A percentile compares a stretch with the other conserved stretches of the same genome.
Evolutionary conservation across 2,329 filamentous ascomycete genomes (phyloP).

Genomic region (Onygenales sp.): DNA sequence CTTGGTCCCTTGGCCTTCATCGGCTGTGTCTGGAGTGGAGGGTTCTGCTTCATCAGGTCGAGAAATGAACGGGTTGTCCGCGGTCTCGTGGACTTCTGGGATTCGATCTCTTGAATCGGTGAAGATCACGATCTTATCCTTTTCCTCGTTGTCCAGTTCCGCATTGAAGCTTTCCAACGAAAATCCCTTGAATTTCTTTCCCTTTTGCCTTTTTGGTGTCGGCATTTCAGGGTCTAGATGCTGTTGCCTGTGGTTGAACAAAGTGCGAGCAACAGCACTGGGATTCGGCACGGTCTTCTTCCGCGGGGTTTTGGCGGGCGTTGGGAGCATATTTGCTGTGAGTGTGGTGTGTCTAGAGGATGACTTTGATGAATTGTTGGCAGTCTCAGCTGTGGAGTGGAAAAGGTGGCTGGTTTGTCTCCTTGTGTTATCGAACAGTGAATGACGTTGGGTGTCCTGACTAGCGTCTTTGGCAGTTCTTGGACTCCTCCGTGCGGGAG

Average conservation of each 20-base stretch:
- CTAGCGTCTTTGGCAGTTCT: conserved; percentile 2
- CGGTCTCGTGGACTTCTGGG: conserved; percentile 41
- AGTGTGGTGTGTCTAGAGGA: conserved; percentile 14
- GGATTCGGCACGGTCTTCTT: conserved; percentile 41
- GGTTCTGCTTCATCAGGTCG: conserved; percentile 23
- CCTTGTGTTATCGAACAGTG: conserved; percentile 5
- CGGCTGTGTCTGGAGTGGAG: conserved; percentile 1
- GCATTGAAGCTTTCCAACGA: conserved; percentile 36
- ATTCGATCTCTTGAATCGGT: conserved; percentile 55
- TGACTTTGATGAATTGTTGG: conserved; percentile 8
- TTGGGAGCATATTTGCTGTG: conserved; percentile 43
- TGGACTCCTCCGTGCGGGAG: conserved; percentile 19
- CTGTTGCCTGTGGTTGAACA: conserved; percentile 42
- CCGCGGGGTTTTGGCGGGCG: conserved; percentile 52
- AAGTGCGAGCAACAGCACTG: conserved; percentile 41
- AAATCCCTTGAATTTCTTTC: conserved; percentile 35
- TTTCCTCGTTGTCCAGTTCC: conserved; percentile 18
- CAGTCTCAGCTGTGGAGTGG: conserved; percentile 5
- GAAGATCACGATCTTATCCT: conserved; percentile 46
- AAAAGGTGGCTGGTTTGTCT: not conserved
- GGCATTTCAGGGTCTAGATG: conserved; percentile 35
- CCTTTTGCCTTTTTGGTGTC: conserved; percentile 37
- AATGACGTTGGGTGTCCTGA: not conserved
- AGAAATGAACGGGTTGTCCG: conserved; percentile 48
- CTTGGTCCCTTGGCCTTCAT: conserved; percentile 16